Base-by-base conservation (phyloP, 2,329 filamentous ascomycete genomes). In the Pseudocercospora fuligena region DNA sequence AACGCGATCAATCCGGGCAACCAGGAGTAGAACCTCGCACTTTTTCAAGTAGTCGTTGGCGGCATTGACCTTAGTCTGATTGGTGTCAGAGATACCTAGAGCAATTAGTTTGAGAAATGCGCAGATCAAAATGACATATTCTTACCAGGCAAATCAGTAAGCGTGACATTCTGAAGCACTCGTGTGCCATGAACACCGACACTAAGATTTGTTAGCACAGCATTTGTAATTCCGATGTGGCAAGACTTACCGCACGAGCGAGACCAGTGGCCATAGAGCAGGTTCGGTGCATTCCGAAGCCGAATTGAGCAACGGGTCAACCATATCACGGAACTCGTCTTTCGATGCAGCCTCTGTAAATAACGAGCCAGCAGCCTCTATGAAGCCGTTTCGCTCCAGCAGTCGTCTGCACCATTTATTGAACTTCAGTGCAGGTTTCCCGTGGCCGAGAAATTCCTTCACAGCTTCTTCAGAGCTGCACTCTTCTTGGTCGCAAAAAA, bases 121-220 rank as follows among this genome's bases (percentile, higher is more conserved):
- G 16, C 11, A 29, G 3, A 40, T 12, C 46, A 12, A 6, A 16
- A n/a, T n/a, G 36, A 19, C 23, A 59, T 29, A n/a, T 5, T 21
- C 63, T 27, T 64, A 70, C 70, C 70, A 40, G 70, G 67, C 1
- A 72, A 61, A 58, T 72, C 70, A 0, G 57, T 57, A 12, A 72
- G 33, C 1, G 58, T 63, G 11, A 64, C 21, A 21, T 66, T 46
- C 2, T 63, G 3, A 1, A 71, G 61, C 3, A 71, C 5, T 16
- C 57, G 36, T 5, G 68, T 63, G 2, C 49, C 54, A 2, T 33
- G 25, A 7, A 67, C 51, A 4, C 68, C 70, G 5, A 70, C 43
- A 3, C 63, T 60, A 31, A 11, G 3, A 40, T 1, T 49, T 1
- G 21, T 68, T 21, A 68, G 65, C 33, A 27, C 27, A 16, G 27